Percentiles rank a stretch among this genome's conserved stretches.
Evolutionary conservation across 495 filamentous ascomycete genomes (phyloP).

Genomic region (Cairneyella variabilis): DNA sequence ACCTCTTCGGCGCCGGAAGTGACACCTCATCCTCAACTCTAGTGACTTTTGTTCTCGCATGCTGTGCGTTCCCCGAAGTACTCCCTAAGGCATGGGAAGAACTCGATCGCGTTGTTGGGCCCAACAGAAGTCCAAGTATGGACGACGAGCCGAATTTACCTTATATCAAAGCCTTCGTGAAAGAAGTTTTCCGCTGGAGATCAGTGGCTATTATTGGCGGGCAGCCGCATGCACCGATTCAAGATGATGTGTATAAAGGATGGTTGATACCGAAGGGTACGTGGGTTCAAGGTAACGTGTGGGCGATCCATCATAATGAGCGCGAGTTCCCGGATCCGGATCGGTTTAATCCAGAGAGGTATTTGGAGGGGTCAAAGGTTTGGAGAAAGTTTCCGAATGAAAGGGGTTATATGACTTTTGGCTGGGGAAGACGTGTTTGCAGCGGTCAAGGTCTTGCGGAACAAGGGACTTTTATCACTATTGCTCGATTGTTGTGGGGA

Average conservation of each 20-base stretch:
- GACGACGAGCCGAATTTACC: slow-evolving; percentile 53
- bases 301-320: slow-evolving; percentile 62
- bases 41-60: slow-evolving; percentile 37
- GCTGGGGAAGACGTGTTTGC: slow-evolving; percentile 18
- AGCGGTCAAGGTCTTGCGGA: slow-evolving; percentile 17
- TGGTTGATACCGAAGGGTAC: slow-evolving; percentile 49
- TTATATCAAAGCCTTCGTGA: slow-evolving; percentile 56
- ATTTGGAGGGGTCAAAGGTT: slow-evolving; percentile 28
- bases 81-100: slow-evolving; percentile 49
- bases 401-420: slow-evolving; percentile 15
- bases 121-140: slow-evolving; percentile 49
- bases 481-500: slow-evolving; percentile 16
- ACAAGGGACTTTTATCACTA: slow-evolving; percentile 10
- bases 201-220: slow-evolving; percentile 61
- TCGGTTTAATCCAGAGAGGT: slow-evolving; percentile 50
- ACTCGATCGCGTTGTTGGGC: slow-evolving; percentile 53
- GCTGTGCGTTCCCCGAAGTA: slow-evolving; percentile 45
- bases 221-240: slow-evolving; percentile 57
- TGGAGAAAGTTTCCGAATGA: slow-evolving; percentile 40
- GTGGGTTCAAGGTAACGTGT: slow-evolving; percentile 59
- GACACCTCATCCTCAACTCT: slow-evolving; percentile 36
- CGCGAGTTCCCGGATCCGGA: slow-evolving; percentile 62
- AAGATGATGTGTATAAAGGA: slow-evolving; percentile 54
- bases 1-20: slow-evolving; percentile 39
- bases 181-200: slow-evolving; percentile 61